Evolutionary conservation across 148 eudicot genomes (phyloP), one percentile per base, ranked within the genome.

Genomic region (Pouteria glomerata): DNA sequence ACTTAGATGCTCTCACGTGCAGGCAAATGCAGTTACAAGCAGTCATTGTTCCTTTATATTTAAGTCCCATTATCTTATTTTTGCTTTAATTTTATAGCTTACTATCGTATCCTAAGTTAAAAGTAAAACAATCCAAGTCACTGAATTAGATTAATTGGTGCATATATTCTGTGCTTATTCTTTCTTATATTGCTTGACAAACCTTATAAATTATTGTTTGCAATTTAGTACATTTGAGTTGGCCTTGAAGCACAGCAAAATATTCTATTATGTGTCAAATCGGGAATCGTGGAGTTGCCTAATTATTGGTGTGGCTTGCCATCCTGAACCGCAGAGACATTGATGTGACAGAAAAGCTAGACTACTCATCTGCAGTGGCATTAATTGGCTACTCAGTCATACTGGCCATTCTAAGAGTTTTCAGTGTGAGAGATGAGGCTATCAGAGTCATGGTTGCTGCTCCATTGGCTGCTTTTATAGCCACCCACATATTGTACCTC

Each of bases 361-460:
- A 93, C 76, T 93, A 93, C 82, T 87, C 85, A 27, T 93, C 92
- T 66, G 98, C 96, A 6, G 87, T 90, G 68, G 96, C 92, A 0
- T 69, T 88, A 45, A 90, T 93, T 48, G 98, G 98, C 55, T 90
- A 78, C 79, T 90, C 96, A 30, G 84, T 93, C 66, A 77, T 88
- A 66, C 68, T 93, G 73, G 81, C 98, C 8, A 78, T 90, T 57
- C 66, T 93, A 76, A 90, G 98, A 82, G 82, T 89, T 74, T 88
- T 93, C 64, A 58, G 66, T 50, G 83, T 93, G 37, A 86, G 80
- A 74, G 74, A 68, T 71, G 98, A 90, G 74, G 90, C 91, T 71
- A 78, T 81, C 61, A 84, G 93, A 72, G 90, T 89, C 63, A 90
- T 88, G 93, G 88, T 87, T 75, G 80, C 94, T 80, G 91, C 91